These are phyloP conservation scores for Aleurites moluccanus DNA, from an alignment of 441 rosid genomes.

Conservation along the genomic window DNA sequence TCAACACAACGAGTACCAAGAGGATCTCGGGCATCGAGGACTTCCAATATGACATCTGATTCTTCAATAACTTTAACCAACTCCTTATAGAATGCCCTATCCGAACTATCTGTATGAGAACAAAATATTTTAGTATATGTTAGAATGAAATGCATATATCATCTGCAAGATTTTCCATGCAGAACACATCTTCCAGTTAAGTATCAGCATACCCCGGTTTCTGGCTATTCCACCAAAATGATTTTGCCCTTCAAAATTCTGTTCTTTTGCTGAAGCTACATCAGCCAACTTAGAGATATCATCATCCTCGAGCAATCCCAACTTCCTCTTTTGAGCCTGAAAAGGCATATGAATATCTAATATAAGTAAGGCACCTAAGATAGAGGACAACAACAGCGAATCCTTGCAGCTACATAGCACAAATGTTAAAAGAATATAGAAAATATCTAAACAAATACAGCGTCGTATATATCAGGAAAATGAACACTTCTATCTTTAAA, in stretches of 20 bases:
- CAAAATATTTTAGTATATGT: slow-evolving; percentile 4
- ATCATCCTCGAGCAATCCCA: slow-evolving; percentile 63
- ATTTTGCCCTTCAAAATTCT: slow-evolving; percentile 31
- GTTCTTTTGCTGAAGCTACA: slow-evolving; percentile 25
- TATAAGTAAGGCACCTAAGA: not conserved
- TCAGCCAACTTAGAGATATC: slow-evolving; percentile 32
- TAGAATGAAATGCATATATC: not conserved
- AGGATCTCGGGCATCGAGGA: slow-evolving; percentile 94
- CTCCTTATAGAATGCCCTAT: slow-evolving; percentile 91
- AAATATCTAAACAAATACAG: not conserved
- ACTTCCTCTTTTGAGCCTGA: slow-evolving; percentile 75
- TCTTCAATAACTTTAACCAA: slow-evolving; percentile 85
- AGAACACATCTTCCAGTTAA: not conserved
- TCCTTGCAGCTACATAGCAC: not conserved
- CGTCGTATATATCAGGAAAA: not conserved
- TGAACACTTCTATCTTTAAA: not conserved
- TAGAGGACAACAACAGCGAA: not conserved
- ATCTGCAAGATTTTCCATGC: not conserved
- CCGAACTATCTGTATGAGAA: slow-evolving; percentile 61
- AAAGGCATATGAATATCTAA: slow-evolving; percentile 6
- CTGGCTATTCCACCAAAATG: slow-evolving; percentile 35
- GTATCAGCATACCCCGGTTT: slow-evolving; percentile 49
- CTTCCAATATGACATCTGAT: slow-evolving; percentile 95
- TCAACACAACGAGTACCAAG: slow-evolving; percentile 89
- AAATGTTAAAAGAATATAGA: not conserved